Evolutionary conservation across 2,329 filamentous ascomycete species (phyloP), one percentile per base, ranked within the genome.

Genomic region (Xylariaceae sp.): DNA sequence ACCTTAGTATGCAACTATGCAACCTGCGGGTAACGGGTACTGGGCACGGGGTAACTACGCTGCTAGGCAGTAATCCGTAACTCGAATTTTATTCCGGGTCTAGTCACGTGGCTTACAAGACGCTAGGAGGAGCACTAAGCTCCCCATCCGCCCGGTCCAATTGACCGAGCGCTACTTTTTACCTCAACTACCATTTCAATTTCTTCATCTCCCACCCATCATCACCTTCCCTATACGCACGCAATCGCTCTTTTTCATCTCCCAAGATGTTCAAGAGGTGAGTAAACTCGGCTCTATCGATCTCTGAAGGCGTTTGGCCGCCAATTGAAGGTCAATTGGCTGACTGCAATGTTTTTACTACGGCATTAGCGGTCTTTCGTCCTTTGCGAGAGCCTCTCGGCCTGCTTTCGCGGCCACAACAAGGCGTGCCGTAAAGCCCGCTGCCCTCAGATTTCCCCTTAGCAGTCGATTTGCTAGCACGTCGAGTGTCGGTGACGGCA

Each of bases 221-320:
- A 80, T 79, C 73, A 71, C 71, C 70, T 70, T 69, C 77, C 82
- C 80, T 81, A 81, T 81, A 78, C 76, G 80, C 83, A 75, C 77
- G 75, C 75, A 77, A 82, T 80, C 80, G 82, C 83, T 84, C 82
- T 84, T 80, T 79, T 79, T 82, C 82, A 85, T 87, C 85, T 81
- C 78, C 77, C 82, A 89, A 83, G 86, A 91, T 91, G 88, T 88
- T 90, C 81, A 89, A 89, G 87, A 90, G 87, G 88, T 91, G 79
- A 79, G 86, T 84, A 71, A 53, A 60, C 58, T 63, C 60, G 68
- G 60, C 57, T 65, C 60, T 50, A 74, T 60, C 40, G 45, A 65
- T 50, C 66, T 64, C 70, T 67, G 62, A 51, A 57, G 56, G 56
- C 55, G 60, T 64, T 61, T 60, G 21, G 61, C 61, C 57, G 54